These are phyloP conservation scores for Pseudonitzschia multiseries DNA, from an alignment of 108 stramenopile genomes.

Conservation along the genomic window DNA sequence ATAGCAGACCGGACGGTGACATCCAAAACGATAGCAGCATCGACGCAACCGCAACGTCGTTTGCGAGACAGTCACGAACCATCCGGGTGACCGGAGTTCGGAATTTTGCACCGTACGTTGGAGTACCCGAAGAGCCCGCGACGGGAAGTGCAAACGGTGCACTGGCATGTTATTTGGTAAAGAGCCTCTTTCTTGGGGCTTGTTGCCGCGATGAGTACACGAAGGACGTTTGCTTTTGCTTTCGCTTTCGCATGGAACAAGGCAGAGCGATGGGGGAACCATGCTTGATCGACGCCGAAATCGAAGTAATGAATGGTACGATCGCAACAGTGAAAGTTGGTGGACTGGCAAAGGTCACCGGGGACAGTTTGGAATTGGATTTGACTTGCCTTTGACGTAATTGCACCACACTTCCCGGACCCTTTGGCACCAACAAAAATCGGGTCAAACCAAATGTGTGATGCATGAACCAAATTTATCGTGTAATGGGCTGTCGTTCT, in stretches of 20 bases:
- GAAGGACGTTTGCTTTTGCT: background rate
- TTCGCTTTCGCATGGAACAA: constrained; percentile 3
- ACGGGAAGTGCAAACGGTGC: background rate
- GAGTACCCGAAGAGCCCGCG: constrained; percentile 1
- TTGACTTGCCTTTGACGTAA: background rate
- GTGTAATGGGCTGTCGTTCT: too few species aligned
- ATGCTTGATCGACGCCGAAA: constrained; percentile 2
- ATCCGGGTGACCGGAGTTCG: background rate
- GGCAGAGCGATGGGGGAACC: constrained; percentile 6
- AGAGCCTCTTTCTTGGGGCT: background rate
- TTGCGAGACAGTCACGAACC: background rate
- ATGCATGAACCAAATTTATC: too few species aligned
- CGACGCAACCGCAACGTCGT: background rate
- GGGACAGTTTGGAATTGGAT: background rate
- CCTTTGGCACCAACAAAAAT: background rate
- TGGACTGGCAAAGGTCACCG: background rate
- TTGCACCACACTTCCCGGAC: background rate
- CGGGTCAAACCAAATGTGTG: too few species aligned
- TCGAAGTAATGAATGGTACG: background rate
- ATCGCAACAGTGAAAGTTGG: constrained; percentile 2
- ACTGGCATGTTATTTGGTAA: background rate
- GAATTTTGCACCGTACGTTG: background rate
- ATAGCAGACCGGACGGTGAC: too few species aligned
- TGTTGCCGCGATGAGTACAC: background rate
- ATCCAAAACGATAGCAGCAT: background rate